A percentile compares a stretch with the other conserved stretches of the same genome.
phyloP scores from a whole-genome alignment of 164 flowering plant species.

The Warburgia ugandensis region DNA sequence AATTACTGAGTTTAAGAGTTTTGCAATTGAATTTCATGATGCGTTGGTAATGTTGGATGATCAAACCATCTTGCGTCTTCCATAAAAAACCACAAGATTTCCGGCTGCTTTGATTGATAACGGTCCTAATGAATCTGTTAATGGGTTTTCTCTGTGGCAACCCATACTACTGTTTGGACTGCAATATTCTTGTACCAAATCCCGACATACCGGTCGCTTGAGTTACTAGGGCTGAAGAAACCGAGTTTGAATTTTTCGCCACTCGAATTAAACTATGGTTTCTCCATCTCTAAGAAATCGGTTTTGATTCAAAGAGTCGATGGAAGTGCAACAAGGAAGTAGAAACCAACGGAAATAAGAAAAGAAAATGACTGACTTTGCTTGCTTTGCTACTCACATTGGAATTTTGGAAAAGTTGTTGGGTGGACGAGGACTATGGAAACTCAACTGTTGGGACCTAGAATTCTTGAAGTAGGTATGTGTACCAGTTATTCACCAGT shows the following conservation, averaged over 20 bases:
- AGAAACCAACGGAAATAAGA: not conserved
- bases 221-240: constrained; percentile 3
- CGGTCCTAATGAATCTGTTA: not conserved
- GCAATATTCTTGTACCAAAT: not conserved
- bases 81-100: not conserved
- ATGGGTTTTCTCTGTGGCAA: constrained; percentile 8
- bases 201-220: constrained; percentile 2
- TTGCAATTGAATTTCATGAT: not conserved
- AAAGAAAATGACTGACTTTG: no score
- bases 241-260: not conserved
- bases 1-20: constrained; percentile 2
- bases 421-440: no score
- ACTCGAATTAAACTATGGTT: not conserved
- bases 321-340: not conserved
- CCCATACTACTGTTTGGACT: constrained; percentile 4
- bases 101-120: not conserved
- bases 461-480: no score
- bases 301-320: not conserved
- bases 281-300: not conserved
- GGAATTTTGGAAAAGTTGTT: no score
- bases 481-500: no score
- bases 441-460: no score
- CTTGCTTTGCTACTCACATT: no score
- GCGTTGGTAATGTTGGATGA: not conserved
- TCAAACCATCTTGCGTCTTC: not conserved